Base-by-base conservation (phyloP, 164 flowering plant genomes). In the Echeveria elegans region DNA sequence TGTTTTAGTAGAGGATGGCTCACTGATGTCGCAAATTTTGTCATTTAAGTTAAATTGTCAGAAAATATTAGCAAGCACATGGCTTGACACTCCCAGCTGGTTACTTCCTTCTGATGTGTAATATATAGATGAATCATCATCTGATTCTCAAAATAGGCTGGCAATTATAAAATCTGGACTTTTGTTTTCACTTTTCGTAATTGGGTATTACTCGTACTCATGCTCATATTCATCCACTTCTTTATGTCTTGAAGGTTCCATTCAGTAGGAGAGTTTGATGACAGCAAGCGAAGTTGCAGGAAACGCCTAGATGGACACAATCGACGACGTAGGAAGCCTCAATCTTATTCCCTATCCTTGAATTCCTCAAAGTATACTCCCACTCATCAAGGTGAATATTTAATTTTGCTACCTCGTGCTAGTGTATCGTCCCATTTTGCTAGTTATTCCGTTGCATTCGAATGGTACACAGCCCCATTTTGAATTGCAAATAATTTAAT, bases 271-370 rank as follows among this genome's bases (percentile, higher is more conserved):
- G 95, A 88, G 74, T 88, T 88, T 77, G 95, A 88, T 71, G 91
- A 88, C 31, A 85, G 78, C 47, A 88, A 88, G 71, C 69, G 91
- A 76, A 88, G 95, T 78, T 88, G 95, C 69, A 79, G 95, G 76
- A 88, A 86, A 73, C 87, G 92, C 40, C 92, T 88, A 37, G 91
- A 85, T 75, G 91, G 92, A 47, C 95, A 88, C 76, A 88, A 88
- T 72, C 71, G 85, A 26, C 87, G 95, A 8, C 77, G 92, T 28
- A 79, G 95, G 69, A 88, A 88, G 79, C 85, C 88, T 67, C 95
- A 83, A 72, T 82, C 86, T 9, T 96, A 89, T 30, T 47, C 90
- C 34, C 9, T 78, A 30, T 62, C 84, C 26, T 30, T 75, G 48
- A 86, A 70, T 71, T 66, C 85, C 36, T 79, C 77, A 62, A 69